Percentiles rank a stretch among this genome's conserved stretches.
Evolutionary conservation across 2,329 filamentous ascomycete genomes (phyloP).

Genomic region (Bipolaris sorokiniana): DNA sequence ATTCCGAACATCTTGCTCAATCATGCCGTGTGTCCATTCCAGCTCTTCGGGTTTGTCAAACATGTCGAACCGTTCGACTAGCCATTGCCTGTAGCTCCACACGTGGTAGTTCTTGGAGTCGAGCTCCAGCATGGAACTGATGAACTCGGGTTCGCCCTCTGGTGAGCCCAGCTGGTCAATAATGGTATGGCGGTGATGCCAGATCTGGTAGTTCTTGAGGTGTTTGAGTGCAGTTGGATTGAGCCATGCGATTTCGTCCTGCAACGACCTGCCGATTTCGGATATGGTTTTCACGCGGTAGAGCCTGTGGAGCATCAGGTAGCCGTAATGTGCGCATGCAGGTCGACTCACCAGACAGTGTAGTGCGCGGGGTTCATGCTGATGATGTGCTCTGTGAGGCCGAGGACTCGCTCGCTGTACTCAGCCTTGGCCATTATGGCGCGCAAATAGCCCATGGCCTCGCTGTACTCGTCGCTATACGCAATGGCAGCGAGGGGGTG

Average conservation of each 20-base stretch:
- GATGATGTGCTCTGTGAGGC: constrained; percentile 88
- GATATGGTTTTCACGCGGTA: constrained; percentile 84
- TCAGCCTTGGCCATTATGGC: constrained; percentile 92
- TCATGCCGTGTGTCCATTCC: constrained; percentile 71
- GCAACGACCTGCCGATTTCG: constrained; percentile 67
- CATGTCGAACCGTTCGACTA: constrained; percentile 68
- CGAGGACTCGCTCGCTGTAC: constrained; percentile 76
- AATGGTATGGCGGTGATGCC: constrained; percentile 69
- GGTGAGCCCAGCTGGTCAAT: constrained; percentile 65
- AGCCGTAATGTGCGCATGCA: not conserved
- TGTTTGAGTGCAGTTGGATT: constrained; percentile 81
- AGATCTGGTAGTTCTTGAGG: constrained; percentile 99
- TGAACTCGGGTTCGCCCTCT: constrained; percentile 73
- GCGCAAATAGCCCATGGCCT: constrained; percentile 91
- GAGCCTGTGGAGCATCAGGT: constrained; percentile 59
- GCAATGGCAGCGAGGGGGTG: constrained; percentile 88
- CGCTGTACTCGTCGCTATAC: constrained; percentile 86
- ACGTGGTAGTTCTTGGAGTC: constrained; percentile 99
- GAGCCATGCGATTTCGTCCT: constrained; percentile 81
- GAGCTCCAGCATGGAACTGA: constrained; percentile 77
- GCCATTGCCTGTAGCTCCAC: constrained; percentile 89
- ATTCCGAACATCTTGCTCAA: constrained; percentile 84
- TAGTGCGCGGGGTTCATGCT: constrained; percentile 95
- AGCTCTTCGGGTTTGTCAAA: constrained; percentile 67
- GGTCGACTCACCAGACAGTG: constrained; percentile 77